These are phyloP conservation scores for Colletotrichum somersetense DNA, from an alignment of 2,329 filamentous ascomycete genomes.

Conservation along the genomic window DNA sequence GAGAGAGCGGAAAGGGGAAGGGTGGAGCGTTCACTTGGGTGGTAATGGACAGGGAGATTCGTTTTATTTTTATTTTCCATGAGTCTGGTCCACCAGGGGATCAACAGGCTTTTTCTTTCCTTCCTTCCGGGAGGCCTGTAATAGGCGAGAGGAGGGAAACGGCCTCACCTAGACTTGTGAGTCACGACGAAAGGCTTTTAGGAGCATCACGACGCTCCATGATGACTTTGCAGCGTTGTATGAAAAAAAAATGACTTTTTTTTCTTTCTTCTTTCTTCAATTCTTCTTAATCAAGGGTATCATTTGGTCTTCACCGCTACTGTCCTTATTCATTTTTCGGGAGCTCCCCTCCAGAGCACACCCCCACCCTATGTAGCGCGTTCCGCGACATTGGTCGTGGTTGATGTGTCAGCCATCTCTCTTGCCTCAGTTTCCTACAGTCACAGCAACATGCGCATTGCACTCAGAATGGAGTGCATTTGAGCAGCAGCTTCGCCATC, in stretches of 20 bases:
- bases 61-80: background rate
- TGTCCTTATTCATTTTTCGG: background rate
- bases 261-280: slow-evolving; percentile 17
- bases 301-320: slow-evolving; percentile 17
- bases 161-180: slow-evolving; percentile 24
- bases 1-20: slow-evolving; percentile 38
- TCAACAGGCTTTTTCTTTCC: background rate
- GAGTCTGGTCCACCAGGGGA: slow-evolving; percentile 5
- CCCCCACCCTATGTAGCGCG: background rate
- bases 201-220: slow-evolving; percentile 1
- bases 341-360: background rate
- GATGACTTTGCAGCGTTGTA: slow-evolving; percentile 28
- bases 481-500: slow-evolving; percentile 8
- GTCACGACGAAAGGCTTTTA: slow-evolving; percentile 5
- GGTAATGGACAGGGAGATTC: slow-evolving; percentile 18
- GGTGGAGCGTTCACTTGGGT: no score
- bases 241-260: slow-evolving; percentile 28
- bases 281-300: slow-evolving; percentile 39
- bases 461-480: background rate
- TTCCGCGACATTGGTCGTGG: background rate
- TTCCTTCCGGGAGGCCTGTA: background rate
- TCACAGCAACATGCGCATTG: background rate
- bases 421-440: background rate
- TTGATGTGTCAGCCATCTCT: background rate
- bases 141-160: slow-evolving; percentile 12